phyloP scores from a whole-genome alignment of 1,284 basidiomycete genomes.

The Leccinum proximum region DNA sequence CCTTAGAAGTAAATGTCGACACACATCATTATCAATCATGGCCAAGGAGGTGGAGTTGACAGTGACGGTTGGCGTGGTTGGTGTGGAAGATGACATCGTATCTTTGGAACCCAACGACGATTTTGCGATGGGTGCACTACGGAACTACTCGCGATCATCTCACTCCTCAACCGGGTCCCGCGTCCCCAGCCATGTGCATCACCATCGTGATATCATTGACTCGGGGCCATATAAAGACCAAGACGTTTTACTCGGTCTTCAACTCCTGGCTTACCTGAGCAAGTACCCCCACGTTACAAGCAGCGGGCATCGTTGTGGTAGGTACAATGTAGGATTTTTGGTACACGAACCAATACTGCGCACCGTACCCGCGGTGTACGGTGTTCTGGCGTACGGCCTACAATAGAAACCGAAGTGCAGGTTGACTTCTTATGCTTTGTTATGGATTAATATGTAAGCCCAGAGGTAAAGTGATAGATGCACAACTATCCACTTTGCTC shows the following conservation, averaged over 20 bases:
- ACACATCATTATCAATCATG: slow-evolving; percentile 66
- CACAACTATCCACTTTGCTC: no score
- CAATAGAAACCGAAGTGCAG: no score
- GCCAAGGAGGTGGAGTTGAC: slow-evolving; percentile 41
- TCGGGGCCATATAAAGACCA: slow-evolving; percentile 87
- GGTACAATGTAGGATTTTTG: no score
- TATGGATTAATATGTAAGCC: no score
- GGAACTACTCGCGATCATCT: slow-evolving; percentile 19
- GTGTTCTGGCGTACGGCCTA: no score
- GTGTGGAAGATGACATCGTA: slow-evolving; percentile 70
- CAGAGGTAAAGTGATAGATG: no score
- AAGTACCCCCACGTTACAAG: slow-evolving; percentile 98
- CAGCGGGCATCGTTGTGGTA: slow-evolving; percentile 55
- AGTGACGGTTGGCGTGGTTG: slow-evolving; percentile 41
- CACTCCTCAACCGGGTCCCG: slow-evolving; percentile 20
- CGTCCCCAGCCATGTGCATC: slow-evolving; percentile 22
- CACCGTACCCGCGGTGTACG: no score
- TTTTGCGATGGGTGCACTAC: slow-evolving; percentile 84
- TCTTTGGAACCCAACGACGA: slow-evolving; percentile 72
- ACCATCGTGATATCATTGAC: slow-evolving; percentile 32
- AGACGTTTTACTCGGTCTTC: slow-evolving; percentile 89
- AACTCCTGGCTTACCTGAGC: slow-evolving; percentile 94
- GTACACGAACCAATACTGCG: no score
- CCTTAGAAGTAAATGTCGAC: slow-evolving; percentile 50
- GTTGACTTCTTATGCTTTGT: no score